Percentiles rank a stretch among this genome's conserved stretches.
These are phyloP conservation scores for Zymoseptoria ardabiliae DNA, from an alignment of 2,329 filamentous ascomycete genomes.

Conservation along the genomic window DNA sequence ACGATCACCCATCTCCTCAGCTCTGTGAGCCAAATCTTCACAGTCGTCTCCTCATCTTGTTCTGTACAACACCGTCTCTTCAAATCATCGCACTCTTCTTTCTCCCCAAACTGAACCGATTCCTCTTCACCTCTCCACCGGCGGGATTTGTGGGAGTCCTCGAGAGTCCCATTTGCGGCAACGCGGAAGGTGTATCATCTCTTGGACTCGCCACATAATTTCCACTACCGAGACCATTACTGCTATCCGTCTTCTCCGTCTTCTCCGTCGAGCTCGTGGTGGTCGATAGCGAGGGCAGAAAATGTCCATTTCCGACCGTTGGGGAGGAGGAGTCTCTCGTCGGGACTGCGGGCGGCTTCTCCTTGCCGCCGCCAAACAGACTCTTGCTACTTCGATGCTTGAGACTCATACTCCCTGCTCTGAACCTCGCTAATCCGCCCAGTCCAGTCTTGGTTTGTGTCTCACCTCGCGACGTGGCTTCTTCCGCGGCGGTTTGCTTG, in stretches of 20 bases:
- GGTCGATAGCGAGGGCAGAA: not conserved
- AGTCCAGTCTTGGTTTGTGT: conserved; percentile 10
- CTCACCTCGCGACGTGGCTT: conserved; percentile 30
- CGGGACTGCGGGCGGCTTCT: conserved; percentile 20
- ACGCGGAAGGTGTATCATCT: conserved; percentile 6
- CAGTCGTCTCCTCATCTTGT: not conserved
- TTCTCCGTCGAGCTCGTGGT: not conserved
- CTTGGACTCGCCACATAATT: not conserved
- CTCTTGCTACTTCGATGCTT: conserved; percentile 48
- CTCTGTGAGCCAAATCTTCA: not conserved
- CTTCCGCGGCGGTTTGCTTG: conserved; percentile 54
- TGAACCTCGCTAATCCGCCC: conserved; percentile 56
- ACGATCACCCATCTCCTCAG: not conserved
- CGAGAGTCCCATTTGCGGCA: not conserved
- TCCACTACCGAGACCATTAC: not conserved
- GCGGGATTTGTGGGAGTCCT: not conserved
- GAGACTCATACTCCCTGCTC: conserved; percentile 66
- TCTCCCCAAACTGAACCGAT: conserved; percentile 60
- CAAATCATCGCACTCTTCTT: conserved; percentile 53
- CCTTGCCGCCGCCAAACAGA: conserved; percentile 36
- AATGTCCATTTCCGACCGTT: not conserved
- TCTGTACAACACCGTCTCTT: conserved; percentile 1
- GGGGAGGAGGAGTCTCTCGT: conserved; percentile 2
- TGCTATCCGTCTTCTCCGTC: conserved; percentile 1
- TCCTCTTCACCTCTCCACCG: conserved; percentile 40